These are phyloP conservation scores for Paralagenidium karlingii DNA, from an alignment of 352 stramenopile species.

Conservation along the genomic window DNA sequence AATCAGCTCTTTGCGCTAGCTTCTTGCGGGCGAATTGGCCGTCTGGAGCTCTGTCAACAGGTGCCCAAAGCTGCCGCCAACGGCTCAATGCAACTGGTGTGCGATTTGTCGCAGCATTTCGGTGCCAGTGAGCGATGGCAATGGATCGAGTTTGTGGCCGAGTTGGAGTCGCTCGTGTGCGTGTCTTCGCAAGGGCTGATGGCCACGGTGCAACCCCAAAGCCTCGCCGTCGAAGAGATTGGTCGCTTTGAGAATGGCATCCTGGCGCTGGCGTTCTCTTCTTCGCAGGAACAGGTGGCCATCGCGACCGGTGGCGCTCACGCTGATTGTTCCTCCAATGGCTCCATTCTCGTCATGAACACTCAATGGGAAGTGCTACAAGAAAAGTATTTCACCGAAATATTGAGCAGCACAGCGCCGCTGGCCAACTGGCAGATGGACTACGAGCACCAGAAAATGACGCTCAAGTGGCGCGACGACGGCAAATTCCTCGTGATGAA, in stretches of 20 bases:
- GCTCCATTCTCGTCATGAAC: conserved; percentile 58
- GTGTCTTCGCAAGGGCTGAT: conserved; percentile 29
- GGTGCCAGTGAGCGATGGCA: too few species aligned
- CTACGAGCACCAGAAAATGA: conserved; percentile 3
- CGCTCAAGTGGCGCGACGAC: conserved; percentile 62
- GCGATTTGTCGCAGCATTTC: too few species aligned
- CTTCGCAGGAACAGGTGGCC: conserved; percentile 53
- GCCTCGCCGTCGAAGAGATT: conserved; percentile 41
- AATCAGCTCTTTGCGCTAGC: too few species aligned
- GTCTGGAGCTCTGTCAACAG: too few species aligned
- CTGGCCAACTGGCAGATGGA: conserved; percentile 1
- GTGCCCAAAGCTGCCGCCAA: too few species aligned
- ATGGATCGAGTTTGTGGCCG: conserved; percentile 50
- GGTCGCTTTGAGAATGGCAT: conserved; percentile 50
- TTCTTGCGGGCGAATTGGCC: too few species aligned
- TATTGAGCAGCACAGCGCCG: conserved; percentile 13
- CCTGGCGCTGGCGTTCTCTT: conserved; percentile 45
- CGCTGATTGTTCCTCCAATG: too few species aligned
- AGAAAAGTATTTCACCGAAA: conserved; percentile 31
- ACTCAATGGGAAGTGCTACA: conserved; percentile 66
- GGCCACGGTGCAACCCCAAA: conserved; percentile 32
- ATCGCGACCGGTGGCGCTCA: conserved; percentile 42
- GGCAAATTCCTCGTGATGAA: conserved; percentile 53
- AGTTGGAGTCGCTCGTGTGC: conserved; percentile 48
- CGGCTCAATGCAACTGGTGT: too few species aligned